Base-by-base conservation (phyloP, 306 rosid genomes). In the Hippophae gyantsensis region DNA sequence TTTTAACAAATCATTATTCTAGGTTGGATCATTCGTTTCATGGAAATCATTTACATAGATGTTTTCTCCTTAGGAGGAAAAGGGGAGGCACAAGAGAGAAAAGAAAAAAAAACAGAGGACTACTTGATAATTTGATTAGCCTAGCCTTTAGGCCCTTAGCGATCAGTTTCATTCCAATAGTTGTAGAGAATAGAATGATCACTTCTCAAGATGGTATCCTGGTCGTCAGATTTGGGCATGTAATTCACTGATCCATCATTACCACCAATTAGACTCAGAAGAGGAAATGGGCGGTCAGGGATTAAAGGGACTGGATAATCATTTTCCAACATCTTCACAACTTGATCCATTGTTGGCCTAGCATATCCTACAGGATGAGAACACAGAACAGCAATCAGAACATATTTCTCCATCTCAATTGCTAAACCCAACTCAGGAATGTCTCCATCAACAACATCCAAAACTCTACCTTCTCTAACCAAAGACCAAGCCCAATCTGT, bases 341-440 rank as follows among this genome's bases (percentile, higher is more conserved):
- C 26, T 26, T 73, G 78, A 9, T 73, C 78, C 78, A 62, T 73
- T 52, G 73, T 62, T 10, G 69, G 73, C 78, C 73, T 57, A 4
- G 69, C 73, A 46, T 62, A 49, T 10, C 56, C 48, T 44, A 40
- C 48, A 5, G 78, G 69, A 67, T 62, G 78, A 44, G 69, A 57
- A 62, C 69, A 69, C 43, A 73, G 66, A 42, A 67, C 62, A 43
- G 73, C 69, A 42, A 67, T 54, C 9, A 67, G 10, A 32, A 63
- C 53, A 57, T 62, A 52, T 41, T 41, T 68, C 63, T 73, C 78
- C 69, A 67, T 62, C 7, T 62, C 61, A 43, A 52, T 59, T 7
- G 27, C 44, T 7, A 14, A 10, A 43, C 66, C 69, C 45, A 57
- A 52, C 7, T 73, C 64, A 10, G 60, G 69, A 63, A 73, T 52